These are phyloP conservation scores for Alternaria triticina DNA, from an alignment of 2,329 filamentous ascomycete genomes.

Conservation along the genomic window DNA sequence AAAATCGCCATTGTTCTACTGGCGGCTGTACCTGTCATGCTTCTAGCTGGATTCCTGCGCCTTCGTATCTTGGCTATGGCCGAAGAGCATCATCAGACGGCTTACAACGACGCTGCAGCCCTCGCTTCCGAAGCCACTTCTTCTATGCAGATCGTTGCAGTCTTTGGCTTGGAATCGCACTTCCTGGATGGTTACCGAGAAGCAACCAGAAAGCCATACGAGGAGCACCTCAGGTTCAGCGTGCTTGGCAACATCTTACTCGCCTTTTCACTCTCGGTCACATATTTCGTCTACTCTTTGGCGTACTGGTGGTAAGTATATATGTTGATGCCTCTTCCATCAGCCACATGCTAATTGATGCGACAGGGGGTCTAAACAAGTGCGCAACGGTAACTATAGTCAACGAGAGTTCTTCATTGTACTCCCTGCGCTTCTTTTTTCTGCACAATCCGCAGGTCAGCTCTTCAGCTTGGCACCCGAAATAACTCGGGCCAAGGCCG, in stretches of 20 bases:
- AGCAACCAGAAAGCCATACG: slow-evolving; percentile 49
- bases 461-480: slow-evolving; percentile 56
- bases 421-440: slow-evolving; percentile 54
- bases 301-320: slow-evolving; percentile 55
- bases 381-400: slow-evolving; percentile 51
- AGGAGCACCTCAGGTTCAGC: slow-evolving; percentile 49
- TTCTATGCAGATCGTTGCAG: slow-evolving; percentile 66
- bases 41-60: slow-evolving; percentile 55
- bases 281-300: slow-evolving; percentile 57
- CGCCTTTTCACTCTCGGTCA: slow-evolving; percentile 54
- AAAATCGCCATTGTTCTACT: slow-evolving; percentile 59
- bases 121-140: slow-evolving; percentile 72
- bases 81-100: slow-evolving; percentile 67
- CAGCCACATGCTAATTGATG: neutral
- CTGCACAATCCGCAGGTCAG: slow-evolving; percentile 55
- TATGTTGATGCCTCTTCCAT: neutral
- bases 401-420: slow-evolving; percentile 55
- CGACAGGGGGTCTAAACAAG: slow-evolving; percentile 48
- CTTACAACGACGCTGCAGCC: slow-evolving; percentile 68
- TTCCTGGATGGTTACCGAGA: slow-evolving; percentile 48
- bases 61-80: slow-evolving; percentile 61
- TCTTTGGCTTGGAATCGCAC: slow-evolving; percentile 51
- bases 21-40: slow-evolving; percentile 57
- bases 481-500: slow-evolving; percentile 53
- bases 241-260: slow-evolving; percentile 51